Percentiles rank a stretch among this genome's conserved stretches.
Evolutionary conservation across 2,329 filamentous ascomycete species (phyloP).

Genomic region (Monilinia polystroma): DNA sequence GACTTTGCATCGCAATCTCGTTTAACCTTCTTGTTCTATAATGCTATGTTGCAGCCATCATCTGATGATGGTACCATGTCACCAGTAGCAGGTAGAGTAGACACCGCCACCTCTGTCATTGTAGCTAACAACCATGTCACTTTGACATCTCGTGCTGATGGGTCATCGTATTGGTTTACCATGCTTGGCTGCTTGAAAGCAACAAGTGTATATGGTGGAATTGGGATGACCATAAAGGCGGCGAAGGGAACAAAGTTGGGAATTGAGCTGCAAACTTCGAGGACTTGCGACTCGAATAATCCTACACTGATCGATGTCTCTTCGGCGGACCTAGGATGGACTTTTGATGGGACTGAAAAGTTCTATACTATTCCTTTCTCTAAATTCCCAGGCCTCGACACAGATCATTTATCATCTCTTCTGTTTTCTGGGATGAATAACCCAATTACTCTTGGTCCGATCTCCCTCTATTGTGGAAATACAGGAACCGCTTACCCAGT

Average conservation of each 20-base stretch:
- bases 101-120: constrained; percentile 46
- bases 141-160: constrained; percentile 48
- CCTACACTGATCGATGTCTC: constrained; percentile 36
- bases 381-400: constrained; percentile 51
- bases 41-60: constrained; percentile 54
- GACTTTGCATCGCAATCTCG: constrained; percentile 63
- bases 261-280: constrained; percentile 51
- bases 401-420: constrained; percentile 52
- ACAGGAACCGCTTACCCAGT: constrained; percentile 51
- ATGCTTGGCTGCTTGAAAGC: constrained; percentile 55
- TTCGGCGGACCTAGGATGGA: constrained; percentile 55
- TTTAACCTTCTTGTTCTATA: constrained; percentile 60
- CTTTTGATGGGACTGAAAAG: constrained; percentile 58
- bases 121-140: constrained; percentile 54
- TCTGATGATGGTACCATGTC: constrained; percentile 57
- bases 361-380: constrained; percentile 59
- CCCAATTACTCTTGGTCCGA: constrained; percentile 53
- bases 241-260: constrained; percentile 51
- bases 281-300: constrained; percentile 43
- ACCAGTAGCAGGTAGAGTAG: constrained; percentile 30
- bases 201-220: constrained; percentile 52
- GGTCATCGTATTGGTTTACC: constrained; percentile 57
- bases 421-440: constrained; percentile 50
- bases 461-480: constrained; percentile 58
- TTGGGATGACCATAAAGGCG: constrained; percentile 56